Conservation (phyloP, 257 asterid genomes). For the Solanum pennellii region DNA sequence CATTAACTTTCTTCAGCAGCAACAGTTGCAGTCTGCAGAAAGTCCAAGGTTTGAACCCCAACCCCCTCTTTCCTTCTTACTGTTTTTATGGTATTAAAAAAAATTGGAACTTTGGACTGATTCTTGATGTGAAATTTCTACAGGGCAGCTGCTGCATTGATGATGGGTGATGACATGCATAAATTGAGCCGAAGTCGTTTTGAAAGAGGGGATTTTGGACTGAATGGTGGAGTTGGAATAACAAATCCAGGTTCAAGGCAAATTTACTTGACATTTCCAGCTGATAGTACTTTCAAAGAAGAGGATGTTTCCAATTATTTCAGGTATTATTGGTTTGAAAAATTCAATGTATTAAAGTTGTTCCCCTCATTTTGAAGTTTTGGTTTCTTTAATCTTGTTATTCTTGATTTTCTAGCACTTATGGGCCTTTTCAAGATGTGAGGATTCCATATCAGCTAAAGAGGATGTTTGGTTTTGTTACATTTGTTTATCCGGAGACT, state of each 20-base stretch:
- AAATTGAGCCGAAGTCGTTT: slow-evolving; percentile 27
- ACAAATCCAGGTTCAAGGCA: slow-evolving; percentile 51
- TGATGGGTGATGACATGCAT: slow-evolving; percentile 37
- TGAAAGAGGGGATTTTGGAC: slow-evolving; percentile 36
- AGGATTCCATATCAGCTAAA: slow-evolving; percentile 71
- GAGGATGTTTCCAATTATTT: slow-evolving; percentile 63
- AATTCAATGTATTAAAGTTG: neutral
- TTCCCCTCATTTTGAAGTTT: neutral
- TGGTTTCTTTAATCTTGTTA: neutral
- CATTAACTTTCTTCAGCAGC: slow-evolving; percentile 42
- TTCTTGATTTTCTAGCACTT: slow-evolving; percentile 22
- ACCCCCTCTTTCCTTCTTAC: neutral
- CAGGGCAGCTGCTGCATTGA: slow-evolving; percentile 16
- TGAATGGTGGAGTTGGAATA: slow-evolving; percentile 19
- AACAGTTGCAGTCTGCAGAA: slow-evolving; percentile 29
- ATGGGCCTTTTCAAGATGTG: slow-evolving; percentile 69
- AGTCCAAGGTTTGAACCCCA: slow-evolving; percentile 30
- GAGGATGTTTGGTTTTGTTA: slow-evolving; percentile 68
- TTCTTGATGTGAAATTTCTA: neutral
- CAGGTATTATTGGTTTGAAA: slow-evolving; percentile 13
- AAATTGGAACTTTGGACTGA: neutral
- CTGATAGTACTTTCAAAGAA: slow-evolving; percentile 61
- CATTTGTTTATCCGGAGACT: slow-evolving; percentile 56
- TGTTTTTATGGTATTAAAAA: neutral
- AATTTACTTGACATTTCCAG: slow-evolving; percentile 65